phyloP scores from a whole-genome alignment of 2,329 filamentous ascomycete genomes.

The Fusarium algeriense region DNA sequence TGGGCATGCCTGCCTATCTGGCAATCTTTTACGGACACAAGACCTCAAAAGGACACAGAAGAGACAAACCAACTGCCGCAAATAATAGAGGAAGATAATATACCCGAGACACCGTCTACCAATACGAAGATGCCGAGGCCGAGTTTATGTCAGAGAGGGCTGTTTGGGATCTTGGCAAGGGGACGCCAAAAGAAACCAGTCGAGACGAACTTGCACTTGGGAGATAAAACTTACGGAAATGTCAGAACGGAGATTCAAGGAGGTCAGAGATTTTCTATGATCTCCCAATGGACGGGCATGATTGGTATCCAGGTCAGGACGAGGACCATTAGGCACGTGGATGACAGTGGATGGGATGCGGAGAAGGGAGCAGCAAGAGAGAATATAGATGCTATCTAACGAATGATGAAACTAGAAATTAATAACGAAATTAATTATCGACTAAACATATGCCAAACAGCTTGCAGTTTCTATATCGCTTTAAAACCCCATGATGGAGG shows the following conservation, averaged over 20 bases:
- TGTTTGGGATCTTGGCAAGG: neutral
- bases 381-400: slow-evolving; percentile 3
- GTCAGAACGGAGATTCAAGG: slow-evolving; percentile 50
- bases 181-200: slow-evolving; percentile 44
- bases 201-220: slow-evolving; percentile 45
- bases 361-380: slow-evolving; percentile 23
- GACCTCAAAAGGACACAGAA: neutral
- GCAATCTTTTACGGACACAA: slow-evolving; percentile 23
- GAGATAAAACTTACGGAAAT: slow-evolving; percentile 48
- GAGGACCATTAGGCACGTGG: slow-evolving; percentile 33
- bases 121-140: slow-evolving; percentile 7
- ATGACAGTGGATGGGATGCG: slow-evolving; percentile 19
- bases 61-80: slow-evolving; percentile 36
- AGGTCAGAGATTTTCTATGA: slow-evolving; percentile 43
- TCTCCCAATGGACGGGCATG: slow-evolving; percentile 37
- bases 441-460: neutral
- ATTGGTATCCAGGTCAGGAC: slow-evolving; percentile 45
- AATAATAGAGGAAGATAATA: slow-evolving; percentile 1
- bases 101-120: slow-evolving; percentile 2
- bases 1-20: slow-evolving; percentile 58
- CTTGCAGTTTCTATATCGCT: neutral
- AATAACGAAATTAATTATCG: neutral
- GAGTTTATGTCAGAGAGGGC: slow-evolving; percentile 1
- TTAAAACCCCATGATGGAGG: neutral
- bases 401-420: slow-evolving; percentile 23